phyloP scores from a whole-genome alignment of 805 yeast species.

The Metschnikowia noctiluminum region DNA sequence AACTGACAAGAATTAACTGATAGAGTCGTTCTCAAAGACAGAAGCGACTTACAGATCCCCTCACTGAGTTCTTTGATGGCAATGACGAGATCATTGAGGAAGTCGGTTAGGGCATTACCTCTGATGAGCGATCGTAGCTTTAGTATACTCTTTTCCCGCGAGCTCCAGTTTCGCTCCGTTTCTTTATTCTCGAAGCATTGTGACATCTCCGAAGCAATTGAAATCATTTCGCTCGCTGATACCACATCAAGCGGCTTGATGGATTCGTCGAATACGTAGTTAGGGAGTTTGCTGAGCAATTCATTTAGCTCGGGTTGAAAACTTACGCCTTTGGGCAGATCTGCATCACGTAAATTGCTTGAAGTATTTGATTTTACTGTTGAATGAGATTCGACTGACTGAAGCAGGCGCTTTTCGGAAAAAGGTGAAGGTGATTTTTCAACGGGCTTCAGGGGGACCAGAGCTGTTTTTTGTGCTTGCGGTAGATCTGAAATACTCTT shows the following conservation, averaged over 20 bases:
- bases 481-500: not conserved
- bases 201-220: slow-evolving; percentile 15
- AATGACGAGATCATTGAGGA: slow-evolving; percentile 35
- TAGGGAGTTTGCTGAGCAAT: slow-evolving; percentile 6
- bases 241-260: slow-evolving; percentile 28
- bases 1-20: slow-evolving; percentile 73
- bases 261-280: slow-evolving; percentile 40
- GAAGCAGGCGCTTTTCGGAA: not conserved
- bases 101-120: slow-evolving; percentile 48
- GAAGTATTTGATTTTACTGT: not conserved
- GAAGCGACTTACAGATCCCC: slow-evolving; percentile 60
- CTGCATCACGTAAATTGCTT: not conserved
- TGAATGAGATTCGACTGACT: not conserved
- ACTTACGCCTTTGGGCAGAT: not conserved
- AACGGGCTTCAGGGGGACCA: not conserved
- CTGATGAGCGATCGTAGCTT: slow-evolving; percentile 58
- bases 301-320: slow-evolving; percentile 2
- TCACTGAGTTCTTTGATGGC: slow-evolving; percentile 37
- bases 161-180: slow-evolving; percentile 83
- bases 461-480: not conserved
- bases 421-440: not conserved
- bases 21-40: slow-evolving; percentile 81
- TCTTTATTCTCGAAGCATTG: slow-evolving; percentile 65
- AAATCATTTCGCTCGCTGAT: slow-evolving; percentile 21
- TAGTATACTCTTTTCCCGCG: slow-evolving; percentile 60